Evolutionary conservation across 1,284 basidiomycete genomes (phyloP).

Genomic region (Porodaedalea pini): DNA sequence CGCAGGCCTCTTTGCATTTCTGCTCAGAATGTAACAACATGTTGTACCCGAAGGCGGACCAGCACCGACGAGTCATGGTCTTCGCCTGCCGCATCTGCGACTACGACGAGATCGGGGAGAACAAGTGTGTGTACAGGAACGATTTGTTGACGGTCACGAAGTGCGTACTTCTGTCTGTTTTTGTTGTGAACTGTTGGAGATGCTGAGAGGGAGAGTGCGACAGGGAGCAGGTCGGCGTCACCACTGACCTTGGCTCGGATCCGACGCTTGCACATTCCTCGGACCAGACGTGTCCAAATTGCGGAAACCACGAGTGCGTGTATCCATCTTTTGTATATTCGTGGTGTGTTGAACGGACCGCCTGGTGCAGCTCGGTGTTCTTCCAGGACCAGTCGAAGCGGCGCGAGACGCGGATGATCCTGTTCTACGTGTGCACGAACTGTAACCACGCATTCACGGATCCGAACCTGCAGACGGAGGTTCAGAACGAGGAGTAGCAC

Average conservation of each 20-base stretch:
- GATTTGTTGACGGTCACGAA: constrained; percentile 92
- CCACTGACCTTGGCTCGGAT: constrained; percentile 85
- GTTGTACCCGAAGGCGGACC: constrained; percentile 89
- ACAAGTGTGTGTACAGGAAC: constrained; percentile 90
- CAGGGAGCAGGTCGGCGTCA: constrained; percentile 92
- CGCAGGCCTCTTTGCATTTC: constrained; percentile 78
- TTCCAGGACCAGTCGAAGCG: constrained; percentile 95
- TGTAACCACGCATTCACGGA: constrained; percentile 80
- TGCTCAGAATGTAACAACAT: constrained; percentile 94
- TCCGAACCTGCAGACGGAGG: constrained; percentile 33
- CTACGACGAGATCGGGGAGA: constrained; percentile 83
- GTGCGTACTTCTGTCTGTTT: constrained; percentile 47
- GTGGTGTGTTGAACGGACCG: constrained; percentile 4
- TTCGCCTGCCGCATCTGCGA: constrained; percentile 93
- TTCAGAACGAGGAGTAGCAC: too few species aligned
- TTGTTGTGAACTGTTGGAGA: constrained; percentile 5
- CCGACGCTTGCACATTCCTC: constrained; percentile 79
- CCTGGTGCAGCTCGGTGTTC: constrained; percentile 76
- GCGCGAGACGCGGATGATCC: constrained; percentile 87
- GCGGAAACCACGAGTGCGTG: constrained; percentile 70
- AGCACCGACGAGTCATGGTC: constrained; percentile 80
- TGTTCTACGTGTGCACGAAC: constrained; percentile 90
- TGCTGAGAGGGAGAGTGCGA: constrained; percentile 18
- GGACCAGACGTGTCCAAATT: constrained; percentile 66
- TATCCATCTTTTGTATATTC: neutral